Base-by-base conservation (phyloP, 1,139 yeast species). In the Kodamaea sp. region DNA sequence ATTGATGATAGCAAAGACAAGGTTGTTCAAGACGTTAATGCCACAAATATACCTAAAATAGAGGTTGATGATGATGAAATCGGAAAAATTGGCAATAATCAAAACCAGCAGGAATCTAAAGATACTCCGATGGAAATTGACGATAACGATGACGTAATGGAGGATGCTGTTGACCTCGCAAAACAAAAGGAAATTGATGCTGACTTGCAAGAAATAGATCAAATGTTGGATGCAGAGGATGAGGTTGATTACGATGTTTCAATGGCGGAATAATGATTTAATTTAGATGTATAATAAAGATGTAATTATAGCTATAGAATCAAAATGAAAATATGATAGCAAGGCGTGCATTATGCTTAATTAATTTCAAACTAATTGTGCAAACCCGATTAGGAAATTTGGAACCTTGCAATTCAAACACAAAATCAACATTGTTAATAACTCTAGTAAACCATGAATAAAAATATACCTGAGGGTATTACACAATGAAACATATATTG, bases 191-290 rank as follows among this genome's bases (percentile, higher is more conserved):
- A 48, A 25, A 41, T 52, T n/a, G 49, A 57, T 26, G 52, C 48
- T 7, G 57, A 56, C 20, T 46, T 64, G 29, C 48, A 57, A 26
- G 60, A 63, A 27, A 69, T 70, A 28, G 75, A 69, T 40, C 53
- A 61, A 32, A 43, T 67, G 43, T 52, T 70, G 12, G 71, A 65
- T 2, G 68, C 61, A 24, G 75, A 67, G 41, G 73, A 65, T n/a
- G 57, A 63, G n/a, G 69, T 65, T 6, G 70, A 67, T 23, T 68
- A 69, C 45, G 65, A 66, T 32, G 53, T 67, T 10, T 52, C 58
- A 7, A 52, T 57, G 56, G 44, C 41, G n/a, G 46, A 42, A 15
- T 15, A 15, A 15, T 15, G 20, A 15, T 15, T 15, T 15, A 15
- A 15, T 15, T 15, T 15, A 15, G 20, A 15, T 15, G 20, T 15